Conservation (phyloP, 495 filamentous ascomycete species). For the Articulospora tetracladia region DNA sequence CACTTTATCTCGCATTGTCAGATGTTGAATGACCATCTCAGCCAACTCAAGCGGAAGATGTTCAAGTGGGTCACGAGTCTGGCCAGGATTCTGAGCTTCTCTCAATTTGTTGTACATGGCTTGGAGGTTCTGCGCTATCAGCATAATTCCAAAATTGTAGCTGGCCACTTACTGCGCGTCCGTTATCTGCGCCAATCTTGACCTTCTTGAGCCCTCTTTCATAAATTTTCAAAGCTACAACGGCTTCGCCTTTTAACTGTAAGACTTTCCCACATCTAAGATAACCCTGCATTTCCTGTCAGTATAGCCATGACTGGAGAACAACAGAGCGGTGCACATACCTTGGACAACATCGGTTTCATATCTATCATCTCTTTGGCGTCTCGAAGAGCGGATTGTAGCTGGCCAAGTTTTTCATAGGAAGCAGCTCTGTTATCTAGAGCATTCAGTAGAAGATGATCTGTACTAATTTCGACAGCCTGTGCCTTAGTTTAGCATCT, state of each 20-base stretch:
- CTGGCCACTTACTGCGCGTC: conserved; percentile 12
- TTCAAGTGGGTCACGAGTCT: conserved; percentile 22
- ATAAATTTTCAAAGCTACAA: conserved; percentile 27
- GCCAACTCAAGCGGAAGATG: conserved; percentile 24
- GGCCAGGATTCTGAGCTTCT: conserved; percentile 11
- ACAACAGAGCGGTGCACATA: background rate
- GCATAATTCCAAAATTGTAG: background rate
- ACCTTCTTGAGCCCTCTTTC: conserved; percentile 26
- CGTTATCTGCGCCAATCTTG: conserved; percentile 23
- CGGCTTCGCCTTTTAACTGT: conserved; percentile 18
- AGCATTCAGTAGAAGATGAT: conserved; percentile 22
- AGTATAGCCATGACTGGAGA: background rate
- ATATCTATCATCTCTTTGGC: conserved; percentile 26
- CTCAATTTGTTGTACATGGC: conserved; percentile 21
- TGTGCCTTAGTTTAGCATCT: background rate
- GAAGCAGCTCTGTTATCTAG: conserved; percentile 26
- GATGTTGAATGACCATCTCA: conserved; percentile 18
- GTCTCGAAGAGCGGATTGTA: conserved; percentile 23
- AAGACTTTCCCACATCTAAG: conserved; percentile 26
- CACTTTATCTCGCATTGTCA: conserved; percentile 23
- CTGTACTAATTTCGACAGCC: conserved; percentile 21
- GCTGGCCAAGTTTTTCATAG: conserved; percentile 24
- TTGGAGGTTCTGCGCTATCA: conserved; percentile 19
- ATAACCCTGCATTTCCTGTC: conserved; percentile 20
- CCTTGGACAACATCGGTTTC: conserved; percentile 25